Conservation (phyloP, 805 yeast species). For the Barnettozyma wickerhamii region DNA sequence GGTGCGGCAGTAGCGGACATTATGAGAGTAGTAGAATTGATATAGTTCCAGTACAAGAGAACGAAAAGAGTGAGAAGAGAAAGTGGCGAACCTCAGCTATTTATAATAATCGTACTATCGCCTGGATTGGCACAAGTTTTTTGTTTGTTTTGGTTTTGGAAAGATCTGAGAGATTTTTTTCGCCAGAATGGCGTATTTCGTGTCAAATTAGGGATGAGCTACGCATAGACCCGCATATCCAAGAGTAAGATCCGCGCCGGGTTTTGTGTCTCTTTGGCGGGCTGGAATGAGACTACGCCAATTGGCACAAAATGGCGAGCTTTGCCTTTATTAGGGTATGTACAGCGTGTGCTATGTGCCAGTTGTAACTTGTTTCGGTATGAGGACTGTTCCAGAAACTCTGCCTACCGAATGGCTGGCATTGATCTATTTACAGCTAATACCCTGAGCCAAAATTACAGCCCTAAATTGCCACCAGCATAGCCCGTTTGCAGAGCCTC, state of each 20-base stretch:
- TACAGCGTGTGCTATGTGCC: no score
- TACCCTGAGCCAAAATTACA: no score
- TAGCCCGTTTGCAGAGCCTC: background rate
- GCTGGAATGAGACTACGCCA: background rate
- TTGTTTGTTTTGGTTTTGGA: background rate
- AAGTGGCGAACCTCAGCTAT: slow-evolving; percentile 2
- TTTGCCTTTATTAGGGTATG: no score
- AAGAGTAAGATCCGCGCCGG: no score
- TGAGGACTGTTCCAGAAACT: no score
- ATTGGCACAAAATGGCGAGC: no score
- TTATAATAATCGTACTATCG: slow-evolving; percentile 1
- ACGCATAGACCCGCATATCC: background rate
- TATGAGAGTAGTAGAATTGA: background rate
- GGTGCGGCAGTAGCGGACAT: slow-evolving; percentile 18
- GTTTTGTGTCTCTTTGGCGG: background rate
- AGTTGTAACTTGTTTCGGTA: no score
- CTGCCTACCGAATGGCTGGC: no score
- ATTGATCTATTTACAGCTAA: no score
- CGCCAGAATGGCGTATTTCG: no score
- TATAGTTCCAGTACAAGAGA: background rate
- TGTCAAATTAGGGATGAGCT: background rate
- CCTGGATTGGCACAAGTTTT: background rate
- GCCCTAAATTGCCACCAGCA: no score
- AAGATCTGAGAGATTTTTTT: no score
- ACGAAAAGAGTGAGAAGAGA: background rate